Conservation (phyloP, 495 filamentous ascomycete genomes). For the Bryoglossum gracile region DNA sequence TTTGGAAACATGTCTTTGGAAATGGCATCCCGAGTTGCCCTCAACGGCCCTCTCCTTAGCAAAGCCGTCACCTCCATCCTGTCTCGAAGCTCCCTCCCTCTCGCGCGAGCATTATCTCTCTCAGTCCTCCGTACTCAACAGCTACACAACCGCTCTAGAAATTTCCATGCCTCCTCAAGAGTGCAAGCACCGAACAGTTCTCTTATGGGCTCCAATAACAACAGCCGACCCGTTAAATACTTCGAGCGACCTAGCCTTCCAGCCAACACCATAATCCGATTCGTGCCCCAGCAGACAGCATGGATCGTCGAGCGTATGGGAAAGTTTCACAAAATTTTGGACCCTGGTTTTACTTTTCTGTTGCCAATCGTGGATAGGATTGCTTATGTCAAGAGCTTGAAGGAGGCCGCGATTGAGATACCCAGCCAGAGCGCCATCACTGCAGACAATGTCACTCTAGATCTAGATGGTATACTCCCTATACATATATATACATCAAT, state of each 20-base stretch:
- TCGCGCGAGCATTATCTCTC: constrained; percentile 1
- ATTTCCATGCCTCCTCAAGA: constrained; percentile 10
- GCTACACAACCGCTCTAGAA: constrained; percentile 22
- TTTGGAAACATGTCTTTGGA: constrained; percentile 18
- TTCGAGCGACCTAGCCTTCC: constrained; percentile 59
- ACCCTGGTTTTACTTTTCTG: constrained; percentile 85
- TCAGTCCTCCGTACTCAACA: constrained; percentile 4
- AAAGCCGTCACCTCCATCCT: constrained; percentile 11
- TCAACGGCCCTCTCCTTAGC: constrained; percentile 7
- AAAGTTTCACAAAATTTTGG: constrained; percentile 83
- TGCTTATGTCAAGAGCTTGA: constrained; percentile 94
- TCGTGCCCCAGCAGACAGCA: constrained; percentile 97
- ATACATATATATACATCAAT: background rate
- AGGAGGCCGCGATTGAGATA: constrained; percentile 93
- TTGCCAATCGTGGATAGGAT: constrained; percentile 92
- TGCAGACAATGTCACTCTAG: constrained; percentile 94
- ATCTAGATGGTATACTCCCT: constrained; percentile 76
- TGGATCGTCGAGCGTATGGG: constrained; percentile 99
- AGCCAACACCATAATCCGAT: constrained; percentile 90
- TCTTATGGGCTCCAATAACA: constrained; percentile 25
- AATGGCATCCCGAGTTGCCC: constrained; percentile 10
- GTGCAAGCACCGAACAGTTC: constrained; percentile 11
- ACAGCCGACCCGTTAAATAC: constrained; percentile 41
- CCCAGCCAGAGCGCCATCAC: constrained; percentile 95
- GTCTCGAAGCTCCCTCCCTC: background rate